phyloP scores from a whole-genome alignment of 169 alveolate genomes.

The Plasmodium coatneyi region DNA sequence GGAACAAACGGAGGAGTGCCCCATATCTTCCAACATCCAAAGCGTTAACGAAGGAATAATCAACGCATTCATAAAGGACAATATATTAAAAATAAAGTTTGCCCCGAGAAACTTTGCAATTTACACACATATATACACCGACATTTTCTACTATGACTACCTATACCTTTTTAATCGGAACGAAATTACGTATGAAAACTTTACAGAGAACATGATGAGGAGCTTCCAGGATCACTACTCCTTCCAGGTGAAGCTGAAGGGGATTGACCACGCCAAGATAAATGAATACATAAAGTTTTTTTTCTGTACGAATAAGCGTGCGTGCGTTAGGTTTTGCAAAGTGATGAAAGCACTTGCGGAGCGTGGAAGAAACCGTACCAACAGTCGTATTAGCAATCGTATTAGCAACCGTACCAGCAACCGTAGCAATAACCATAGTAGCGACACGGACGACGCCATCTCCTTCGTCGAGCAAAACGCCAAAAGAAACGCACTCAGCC shows the following conservation, averaged over 20 bases:
- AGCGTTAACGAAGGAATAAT: slow-evolving; percentile 33
- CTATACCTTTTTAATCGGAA: slow-evolving; percentile 47
- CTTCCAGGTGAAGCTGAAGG: slow-evolving; percentile 50
- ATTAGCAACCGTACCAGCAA: background rate
- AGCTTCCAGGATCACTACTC: slow-evolving; percentile 19
- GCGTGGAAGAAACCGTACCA: background rate
- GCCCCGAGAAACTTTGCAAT: slow-evolving; percentile 6
- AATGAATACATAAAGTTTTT: slow-evolving; percentile 36
- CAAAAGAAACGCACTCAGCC: background rate
- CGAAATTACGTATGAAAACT: slow-evolving; percentile 17
- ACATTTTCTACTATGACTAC: slow-evolving; percentile 64
- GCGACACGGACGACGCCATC: background rate
- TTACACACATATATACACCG: slow-evolving; percentile 73
- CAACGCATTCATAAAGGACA: slow-evolving; percentile 36
- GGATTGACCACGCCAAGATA: slow-evolving; percentile 14
- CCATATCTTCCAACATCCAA: slow-evolving; percentile 27
- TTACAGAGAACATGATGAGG: background rate
- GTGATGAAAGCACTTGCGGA: background rate
- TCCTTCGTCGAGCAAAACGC: slow-evolving; percentile 27
- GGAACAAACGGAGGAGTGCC: background rate
- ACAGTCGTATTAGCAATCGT: background rate
- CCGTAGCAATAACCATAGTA: background rate
- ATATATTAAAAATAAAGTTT: slow-evolving; percentile 46
- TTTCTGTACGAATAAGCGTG: slow-evolving; percentile 17
- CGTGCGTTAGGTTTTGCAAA: slow-evolving; percentile 7